phyloP scores from a whole-genome alignment of 441 rosid genomes.

The Aquilaria agallochum region DNA sequence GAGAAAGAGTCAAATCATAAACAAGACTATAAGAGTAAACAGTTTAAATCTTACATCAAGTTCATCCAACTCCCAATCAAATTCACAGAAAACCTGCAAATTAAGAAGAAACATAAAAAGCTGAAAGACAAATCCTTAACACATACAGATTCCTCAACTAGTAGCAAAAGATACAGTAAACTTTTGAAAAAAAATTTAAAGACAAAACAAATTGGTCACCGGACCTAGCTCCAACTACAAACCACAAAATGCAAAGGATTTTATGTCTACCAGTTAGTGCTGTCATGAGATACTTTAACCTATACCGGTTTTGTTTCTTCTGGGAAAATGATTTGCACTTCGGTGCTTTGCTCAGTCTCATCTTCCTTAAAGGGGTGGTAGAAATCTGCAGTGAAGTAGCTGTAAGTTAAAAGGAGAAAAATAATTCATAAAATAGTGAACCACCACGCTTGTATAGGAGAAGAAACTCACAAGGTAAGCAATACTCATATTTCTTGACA shows the following conservation, averaged over 20 bases:
- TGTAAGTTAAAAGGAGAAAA: neutral
- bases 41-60: conserved; percentile 58
- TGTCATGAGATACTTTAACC: conserved; percentile 13
- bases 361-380: conserved; percentile 88
- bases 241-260: no score
- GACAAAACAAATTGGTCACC: no score
- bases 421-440: neutral
- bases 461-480: conserved; percentile 87
- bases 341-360: conserved; percentile 82
- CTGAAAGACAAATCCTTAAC: no score
- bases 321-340: conserved; percentile 75
- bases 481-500: conserved; percentile 83
- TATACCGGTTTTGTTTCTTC: conserved; percentile 74
- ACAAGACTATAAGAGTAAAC: conserved; percentile 3
- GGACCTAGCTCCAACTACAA: no score
- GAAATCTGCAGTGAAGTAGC: conserved; percentile 50
- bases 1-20: conserved; percentile 6
- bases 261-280: neutral
- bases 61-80: conserved; percentile 90
- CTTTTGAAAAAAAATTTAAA: no score
- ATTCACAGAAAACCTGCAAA: conserved; percentile 86
- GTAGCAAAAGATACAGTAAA: no score
- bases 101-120: conserved; percentile 14
- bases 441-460: neutral
- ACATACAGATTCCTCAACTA: no score